Conservation (phyloP, 768 basidiomycete genomes). For the Scleroderma citrinum region DNA sequence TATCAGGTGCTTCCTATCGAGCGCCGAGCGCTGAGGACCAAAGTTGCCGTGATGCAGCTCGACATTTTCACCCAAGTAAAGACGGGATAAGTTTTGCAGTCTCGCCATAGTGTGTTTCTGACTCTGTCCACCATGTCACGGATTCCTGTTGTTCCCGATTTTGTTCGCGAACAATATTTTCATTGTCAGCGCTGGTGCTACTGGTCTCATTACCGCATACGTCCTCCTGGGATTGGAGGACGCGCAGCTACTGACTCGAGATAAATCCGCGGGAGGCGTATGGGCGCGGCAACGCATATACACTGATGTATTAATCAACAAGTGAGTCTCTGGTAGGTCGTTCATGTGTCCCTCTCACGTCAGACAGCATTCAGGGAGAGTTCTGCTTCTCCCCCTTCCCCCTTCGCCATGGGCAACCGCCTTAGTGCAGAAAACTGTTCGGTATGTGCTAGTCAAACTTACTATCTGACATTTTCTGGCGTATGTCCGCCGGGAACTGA, state of each 20-base stretch:
- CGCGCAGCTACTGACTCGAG: constrained; percentile 51
- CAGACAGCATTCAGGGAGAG: constrained; percentile 54
- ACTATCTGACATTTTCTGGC: no score
- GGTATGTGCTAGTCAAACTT: no score
- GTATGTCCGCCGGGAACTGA: no score
- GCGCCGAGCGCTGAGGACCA: no score
- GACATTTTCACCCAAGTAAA: no score
- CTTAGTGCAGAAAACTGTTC: constrained; percentile 49
- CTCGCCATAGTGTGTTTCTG: neutral
- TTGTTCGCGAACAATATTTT: constrained; percentile 24
- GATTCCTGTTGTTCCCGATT: neutral
- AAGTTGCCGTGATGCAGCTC: no score
- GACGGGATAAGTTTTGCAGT: no score
- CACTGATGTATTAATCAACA: constrained; percentile 53
- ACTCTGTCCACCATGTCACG: neutral
- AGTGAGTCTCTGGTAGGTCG: constrained; percentile 33
- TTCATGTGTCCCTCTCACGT: no score
- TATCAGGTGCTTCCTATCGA: no score
- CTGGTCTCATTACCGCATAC: constrained; percentile 55
- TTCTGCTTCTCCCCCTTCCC: constrained; percentile 50
- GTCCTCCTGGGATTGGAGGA: constrained; percentile 49
- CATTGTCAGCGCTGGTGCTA: constrained; percentile 54
- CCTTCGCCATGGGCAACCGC: constrained; percentile 42
- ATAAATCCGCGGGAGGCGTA: constrained; percentile 50
- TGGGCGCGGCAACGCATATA: constrained; percentile 55